Evolutionary conservation across 2,329 filamentous ascomycete species (phyloP), one percentile per base, ranked within the genome.

Genomic region (Mycocentrospora acerina): DNA sequence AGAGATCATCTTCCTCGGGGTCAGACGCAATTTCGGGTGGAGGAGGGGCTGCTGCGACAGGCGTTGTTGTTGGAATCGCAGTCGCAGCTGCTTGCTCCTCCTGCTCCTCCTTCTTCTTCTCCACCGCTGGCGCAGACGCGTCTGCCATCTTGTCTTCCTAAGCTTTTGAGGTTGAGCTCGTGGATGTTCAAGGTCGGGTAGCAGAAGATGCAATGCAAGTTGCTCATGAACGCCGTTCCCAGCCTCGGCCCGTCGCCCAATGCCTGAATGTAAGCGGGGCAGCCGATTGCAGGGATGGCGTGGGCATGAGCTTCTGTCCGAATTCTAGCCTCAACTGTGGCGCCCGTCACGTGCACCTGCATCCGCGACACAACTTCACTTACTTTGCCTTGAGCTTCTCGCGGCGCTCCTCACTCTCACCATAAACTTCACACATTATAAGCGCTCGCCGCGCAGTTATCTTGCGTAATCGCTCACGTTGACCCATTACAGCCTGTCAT

Each of bases 1-100:
- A 88, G 14, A 93, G 73, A 54, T 93, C 88, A 67, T 93, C 93
- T 68, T 95, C 90, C 51, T 97, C 91, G 6, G 90, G 91, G 59
- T 96, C 91, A 14, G 90, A 85, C 12, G 86, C 82, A 52, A 65
- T 59, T 29, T 69, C 67, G 31, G 51, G 42, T 27, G 45, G 34
- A 35, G 52, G 50, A 46, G 53, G 44, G 42, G 51, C 45, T 35
- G 47, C 26, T 29, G 46, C 35, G n/a, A 9, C 38, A 37, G 37
- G 41, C 29, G 26, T 35, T 42, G 35, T 4, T 16, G 25, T 5
- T 27, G 25, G 19, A 9, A 22, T 22, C 19, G 19, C 19, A 9
- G 36, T 46, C 22, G 33, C 41, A 16, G 37, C 22, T 22, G 36
- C 35, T 18, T 43, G 35, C 31, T 59, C 46, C 40, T 46, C 45